Evolutionary conservation across 768 basidiomycete species (phyloP).

Genomic region (Tulasnella calospora): DNA sequence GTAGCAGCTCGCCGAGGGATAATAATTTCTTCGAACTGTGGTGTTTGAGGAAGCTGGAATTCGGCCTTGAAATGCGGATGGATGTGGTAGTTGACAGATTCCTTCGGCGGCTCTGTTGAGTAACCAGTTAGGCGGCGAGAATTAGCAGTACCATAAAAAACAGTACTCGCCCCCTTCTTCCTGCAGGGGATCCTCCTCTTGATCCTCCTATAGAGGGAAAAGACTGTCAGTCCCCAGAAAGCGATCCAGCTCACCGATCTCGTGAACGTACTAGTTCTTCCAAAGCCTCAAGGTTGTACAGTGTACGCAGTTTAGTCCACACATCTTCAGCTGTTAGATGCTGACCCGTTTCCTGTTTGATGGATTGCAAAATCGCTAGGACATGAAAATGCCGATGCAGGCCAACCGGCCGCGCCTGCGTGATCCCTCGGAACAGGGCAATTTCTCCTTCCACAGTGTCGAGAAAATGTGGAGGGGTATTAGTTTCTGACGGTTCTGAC

Average conservation of each 20-base stretch:
- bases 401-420: conserved; percentile 76
- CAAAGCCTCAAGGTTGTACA: conserved; percentile 70
- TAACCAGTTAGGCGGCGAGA: neutral
- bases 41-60: conserved; percentile 49
- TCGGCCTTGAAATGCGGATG: conserved; percentile 75
- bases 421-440: conserved; percentile 75
- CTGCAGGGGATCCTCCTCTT: conserved; percentile 15
- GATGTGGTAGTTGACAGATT: conserved; percentile 54
- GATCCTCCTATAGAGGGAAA: neutral
- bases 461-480: conserved; percentile 43
- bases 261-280: conserved; percentile 53
- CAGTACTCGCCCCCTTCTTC: neutral
- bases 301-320: conserved; percentile 67
- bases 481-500: neutral
- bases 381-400: conserved; percentile 79
- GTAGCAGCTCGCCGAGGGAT: conserved; percentile 59
- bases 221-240: neutral
- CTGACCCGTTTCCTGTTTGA: conserved; percentile 64
- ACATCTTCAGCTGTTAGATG: conserved; percentile 57
- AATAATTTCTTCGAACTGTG: conserved; percentile 47
- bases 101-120: conserved; percentile 38
- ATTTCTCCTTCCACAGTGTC: conserved; percentile 77
- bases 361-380: conserved; percentile 65
- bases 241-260: neutral
- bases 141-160: neutral